These are phyloP conservation scores for Chaetomium tenue DNA, from an alignment of 495 filamentous ascomycete genomes.

Conservation along the genomic window DNA sequence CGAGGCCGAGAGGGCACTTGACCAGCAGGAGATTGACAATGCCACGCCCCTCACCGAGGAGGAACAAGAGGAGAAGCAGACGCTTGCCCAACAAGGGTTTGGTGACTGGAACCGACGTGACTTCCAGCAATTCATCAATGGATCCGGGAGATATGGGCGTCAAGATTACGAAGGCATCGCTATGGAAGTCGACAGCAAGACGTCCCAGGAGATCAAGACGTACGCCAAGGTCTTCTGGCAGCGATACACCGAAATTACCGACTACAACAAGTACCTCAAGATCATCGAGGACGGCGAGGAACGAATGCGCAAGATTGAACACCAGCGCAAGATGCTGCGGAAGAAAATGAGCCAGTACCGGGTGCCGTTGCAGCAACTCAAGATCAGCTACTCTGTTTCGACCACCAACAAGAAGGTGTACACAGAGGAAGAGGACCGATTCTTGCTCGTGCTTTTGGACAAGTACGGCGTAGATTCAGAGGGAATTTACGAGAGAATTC, in stretches of 20 bases:
- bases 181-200: slow-evolving; percentile 89
- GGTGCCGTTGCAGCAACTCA: slow-evolving; percentile 93
- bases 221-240: slow-evolving; percentile 97
- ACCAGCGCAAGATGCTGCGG: slow-evolving; percentile 88
- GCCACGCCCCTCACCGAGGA: slow-evolving; percentile 85
- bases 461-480: slow-evolving; percentile 85
- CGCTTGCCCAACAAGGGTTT: slow-evolving; percentile 80
- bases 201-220: slow-evolving; percentile 73
- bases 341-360: slow-evolving; percentile 96
- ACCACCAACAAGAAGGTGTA: slow-evolving; percentile 99
- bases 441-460: slow-evolving; percentile 90
- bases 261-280: slow-evolving; percentile 80
- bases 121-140: slow-evolving; percentile 97
- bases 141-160: slow-evolving; percentile 87
- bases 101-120: slow-evolving; percentile 93
- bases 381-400: slow-evolving; percentile 97
- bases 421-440: slow-evolving; percentile 97
- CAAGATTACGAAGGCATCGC: slow-evolving; percentile 79
- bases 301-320: slow-evolving; percentile 78
- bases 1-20: slow-evolving; percentile 81
- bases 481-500: slow-evolving; percentile 77
- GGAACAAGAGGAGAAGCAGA: slow-evolving; percentile 79
- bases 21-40: slow-evolving; percentile 90
- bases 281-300: slow-evolving; percentile 92
- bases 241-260: slow-evolving; percentile 80